Base-by-base conservation (phyloP, 2,329 filamentous ascomycete genomes). In the Phaeomoniella chlamydospora region DNA sequence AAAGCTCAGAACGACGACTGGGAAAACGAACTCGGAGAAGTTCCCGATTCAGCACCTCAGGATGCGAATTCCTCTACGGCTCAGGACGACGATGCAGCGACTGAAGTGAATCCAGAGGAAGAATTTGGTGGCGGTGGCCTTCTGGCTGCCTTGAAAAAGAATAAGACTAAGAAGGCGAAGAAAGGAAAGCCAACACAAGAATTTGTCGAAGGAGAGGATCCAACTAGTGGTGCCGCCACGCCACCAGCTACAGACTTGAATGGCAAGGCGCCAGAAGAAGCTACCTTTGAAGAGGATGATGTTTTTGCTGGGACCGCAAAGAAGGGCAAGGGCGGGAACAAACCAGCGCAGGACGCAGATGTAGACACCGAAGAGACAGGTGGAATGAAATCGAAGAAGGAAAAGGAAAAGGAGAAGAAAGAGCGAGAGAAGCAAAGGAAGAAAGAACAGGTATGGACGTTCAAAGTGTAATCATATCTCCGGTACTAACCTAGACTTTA, bases 331-430 rank as follows among this genome's bases (percentile, higher is more conserved):
- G 70, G 57, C 55, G 64, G 61, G 50, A 67, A 59, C 53, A 55
- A 55, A 35, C 57, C 64, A 33, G 56, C 59, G 13, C 48, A 50
- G 29, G 49, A 51, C 18, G 52, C 52, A 10, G 62, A 52, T 12
- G 68, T 62, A 15, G 69, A 65, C 4, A 68, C 65, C 2, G 68
- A 67, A 14, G 68, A 67, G 13, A 67, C 62, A 9, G 79, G 79
- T 31, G 73, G 77, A 37, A 70, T 96, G 34, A 77, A 96, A 64
- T 93, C 85, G 29, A 98, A 96, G 73, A 90, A 92, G 39, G 87
- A 98, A 65, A 98, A 98, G 67, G 90, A 98, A 59, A 93, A 85
- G 62, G 70, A 88, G 52, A 96, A 88, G 72, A 98, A 94, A 65
- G 90, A 98, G 66, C 77, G 85, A 42, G 90, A 98, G 67, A 98